Conservation (phyloP, 1,284 basidiomycete species). For the Ceratobasidium sp. region DNA sequence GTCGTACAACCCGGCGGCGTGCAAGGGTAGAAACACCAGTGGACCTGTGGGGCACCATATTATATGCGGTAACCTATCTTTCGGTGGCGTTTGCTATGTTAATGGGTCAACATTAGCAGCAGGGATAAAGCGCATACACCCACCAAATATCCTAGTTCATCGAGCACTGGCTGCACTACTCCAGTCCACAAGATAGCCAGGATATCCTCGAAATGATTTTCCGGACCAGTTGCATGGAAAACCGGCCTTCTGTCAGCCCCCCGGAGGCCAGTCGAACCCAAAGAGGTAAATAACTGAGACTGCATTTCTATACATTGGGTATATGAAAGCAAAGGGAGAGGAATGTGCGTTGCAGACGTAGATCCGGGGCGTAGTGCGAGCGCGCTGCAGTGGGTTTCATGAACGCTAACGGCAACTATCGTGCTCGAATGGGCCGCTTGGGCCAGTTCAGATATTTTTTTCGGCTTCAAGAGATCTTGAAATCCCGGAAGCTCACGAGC, state of each 20-base stretch:
- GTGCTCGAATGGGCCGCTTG: neutral
- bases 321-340: too few species aligned
- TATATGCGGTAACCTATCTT: neutral
- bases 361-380: too few species aligned
- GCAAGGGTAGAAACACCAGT: neutral
- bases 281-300: neutral
- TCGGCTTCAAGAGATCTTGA: neutral
- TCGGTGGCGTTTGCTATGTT: too few species aligned
- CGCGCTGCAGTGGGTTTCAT: too few species aligned
- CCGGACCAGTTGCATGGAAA: too few species aligned
- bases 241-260: too few species aligned
- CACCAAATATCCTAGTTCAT: neutral
- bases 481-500: slow-evolving; percentile 6
- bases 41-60: neutral
- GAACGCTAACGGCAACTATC: neutral
- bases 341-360: too few species aligned
- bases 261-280: neutral
- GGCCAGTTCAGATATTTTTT: neutral
- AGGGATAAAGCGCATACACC: neutral
- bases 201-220: too few species aligned
- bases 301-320: neutral
- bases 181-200: neutral
- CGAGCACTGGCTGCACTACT: neutral
- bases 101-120: too few species aligned
- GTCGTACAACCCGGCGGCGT: neutral